Evolutionary conservation across 345 rosid species (phyloP).

Genomic region (Passiflora organensis): DNA sequence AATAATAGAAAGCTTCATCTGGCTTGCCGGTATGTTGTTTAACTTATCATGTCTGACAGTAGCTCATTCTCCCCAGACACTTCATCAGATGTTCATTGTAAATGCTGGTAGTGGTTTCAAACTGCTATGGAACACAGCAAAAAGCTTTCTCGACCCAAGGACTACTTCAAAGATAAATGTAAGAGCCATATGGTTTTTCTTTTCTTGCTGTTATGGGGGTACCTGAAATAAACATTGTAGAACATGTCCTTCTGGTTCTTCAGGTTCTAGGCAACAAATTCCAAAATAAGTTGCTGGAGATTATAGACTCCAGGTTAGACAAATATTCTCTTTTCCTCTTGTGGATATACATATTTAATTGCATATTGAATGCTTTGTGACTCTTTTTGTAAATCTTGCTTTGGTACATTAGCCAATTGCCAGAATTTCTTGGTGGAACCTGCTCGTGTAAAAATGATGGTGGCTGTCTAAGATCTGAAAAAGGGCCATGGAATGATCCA

Average conservation of each 20-base stretch:
- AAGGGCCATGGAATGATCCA: conserved; percentile 90
- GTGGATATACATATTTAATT: background rate
- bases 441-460: conserved; percentile 76
- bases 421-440: conserved; percentile 90
- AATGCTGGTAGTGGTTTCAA: conserved; percentile 88
- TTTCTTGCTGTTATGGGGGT: conserved; percentile 5
- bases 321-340: conserved; percentile 13
- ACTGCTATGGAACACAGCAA: conserved; percentile 79
- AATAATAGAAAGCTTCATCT: background rate
- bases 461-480: conserved; percentile 74
- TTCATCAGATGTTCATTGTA: conserved; percentile 89
- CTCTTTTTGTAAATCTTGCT: conserved; percentile 16
- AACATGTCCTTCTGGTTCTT: conserved; percentile 18
- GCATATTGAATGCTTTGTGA: conserved; percentile 1
- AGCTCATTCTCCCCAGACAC: conserved; percentile 46
- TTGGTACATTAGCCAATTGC: conserved; percentile 66
- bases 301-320: conserved; percentile 68
- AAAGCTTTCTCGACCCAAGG: conserved; percentile 85
- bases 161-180: conserved; percentile 91
- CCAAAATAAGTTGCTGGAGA: conserved; percentile 63
- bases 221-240: conserved; percentile 15
- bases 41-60: conserved; percentile 9
- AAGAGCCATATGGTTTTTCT: conserved; percentile 11
- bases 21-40: conserved; percentile 8
- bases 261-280: conserved; percentile 87